Evolutionary conservation across 805 yeast genomes (phyloP).

Genomic region (Barnettozyma vustinii): DNA sequence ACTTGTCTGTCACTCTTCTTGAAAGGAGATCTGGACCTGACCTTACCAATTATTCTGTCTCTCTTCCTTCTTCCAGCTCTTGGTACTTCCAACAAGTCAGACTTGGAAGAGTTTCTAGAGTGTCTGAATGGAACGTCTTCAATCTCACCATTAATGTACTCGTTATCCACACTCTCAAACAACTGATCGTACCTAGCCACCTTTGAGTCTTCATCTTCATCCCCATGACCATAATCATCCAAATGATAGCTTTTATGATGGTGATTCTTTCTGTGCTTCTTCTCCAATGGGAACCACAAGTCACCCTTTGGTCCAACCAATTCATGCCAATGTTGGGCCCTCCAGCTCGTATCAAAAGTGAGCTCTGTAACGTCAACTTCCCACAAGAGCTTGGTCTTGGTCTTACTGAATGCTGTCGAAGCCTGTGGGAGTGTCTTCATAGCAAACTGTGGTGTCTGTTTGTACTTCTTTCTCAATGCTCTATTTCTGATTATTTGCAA

Average conservation of each 20-base stretch:
- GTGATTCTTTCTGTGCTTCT: conserved; percentile 1
- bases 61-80: conserved; percentile 16
- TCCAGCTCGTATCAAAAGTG: conserved; percentile 53
- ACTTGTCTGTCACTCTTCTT: conserved; percentile 6
- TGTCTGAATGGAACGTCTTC: background rate
- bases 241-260: conserved; percentile 12
- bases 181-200: conserved; percentile 18
- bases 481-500: conserved; percentile 77
- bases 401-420: conserved; percentile 53
- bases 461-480: conserved; percentile 45
- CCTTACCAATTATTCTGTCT: conserved; percentile 14
- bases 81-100: conserved; percentile 12
- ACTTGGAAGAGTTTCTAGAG: conserved; percentile 11
- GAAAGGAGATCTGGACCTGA: conserved; percentile 24
- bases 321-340: conserved; percentile 50
- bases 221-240: background rate
- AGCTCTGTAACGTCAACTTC: conserved; percentile 58
- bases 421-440: conserved; percentile 54
- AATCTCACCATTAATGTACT: background rate
- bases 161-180: conserved; percentile 12
- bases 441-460: conserved; percentile 40
- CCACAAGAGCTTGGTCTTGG: conserved; percentile 50
- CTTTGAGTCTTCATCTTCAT: conserved; percentile 3
- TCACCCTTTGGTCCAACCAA: conserved; percentile 39
- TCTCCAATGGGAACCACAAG: conserved; percentile 42